A percentile compares a stretch with the other conserved stretches of the same genome.
phyloP scores from a whole-genome alignment of 257 asterid genomes.

The Linaria vulgaris region DNA sequence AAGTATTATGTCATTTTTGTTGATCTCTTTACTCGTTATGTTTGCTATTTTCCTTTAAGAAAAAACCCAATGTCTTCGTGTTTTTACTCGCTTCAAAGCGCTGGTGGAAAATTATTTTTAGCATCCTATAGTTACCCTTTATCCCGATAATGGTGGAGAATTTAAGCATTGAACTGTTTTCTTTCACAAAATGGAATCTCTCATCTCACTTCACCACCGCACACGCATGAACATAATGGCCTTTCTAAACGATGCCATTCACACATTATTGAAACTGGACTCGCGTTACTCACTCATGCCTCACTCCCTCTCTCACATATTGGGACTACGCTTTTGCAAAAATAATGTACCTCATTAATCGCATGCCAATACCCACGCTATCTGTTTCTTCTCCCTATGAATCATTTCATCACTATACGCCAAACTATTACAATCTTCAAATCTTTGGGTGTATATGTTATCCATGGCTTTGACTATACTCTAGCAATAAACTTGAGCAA shows the following conservation, averaged over 20 bases:
- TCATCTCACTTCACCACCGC: slow-evolving; percentile 8
- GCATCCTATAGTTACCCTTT: neutral
- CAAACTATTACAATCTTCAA: neutral
- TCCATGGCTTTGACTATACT: slow-evolving; percentile 11
- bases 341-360: slow-evolving; percentile 6
- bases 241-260: neutral
- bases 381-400: neutral
- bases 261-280: slow-evolving; percentile 20
- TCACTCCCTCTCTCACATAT: neutral
- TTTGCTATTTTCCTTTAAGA: slow-evolving; percentile 3
- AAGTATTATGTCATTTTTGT: slow-evolving; percentile 16
- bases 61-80: neutral
- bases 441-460: slow-evolving; percentile 19
- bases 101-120: slow-evolving; percentile 3
- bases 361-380: neutral
- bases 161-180: neutral
- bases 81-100: neutral
- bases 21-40: slow-evolving; percentile 7
- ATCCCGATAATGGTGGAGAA: slow-evolving; percentile 7
- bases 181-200: neutral
- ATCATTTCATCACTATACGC: neutral
- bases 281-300: neutral
- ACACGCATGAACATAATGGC: slow-evolving; percentile 17
- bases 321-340: neutral
- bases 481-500: neutral